These are phyloP conservation scores for Maudiozyma humilis DNA, from an alignment of 1,139 yeast species.

Conservation along the genomic window DNA sequence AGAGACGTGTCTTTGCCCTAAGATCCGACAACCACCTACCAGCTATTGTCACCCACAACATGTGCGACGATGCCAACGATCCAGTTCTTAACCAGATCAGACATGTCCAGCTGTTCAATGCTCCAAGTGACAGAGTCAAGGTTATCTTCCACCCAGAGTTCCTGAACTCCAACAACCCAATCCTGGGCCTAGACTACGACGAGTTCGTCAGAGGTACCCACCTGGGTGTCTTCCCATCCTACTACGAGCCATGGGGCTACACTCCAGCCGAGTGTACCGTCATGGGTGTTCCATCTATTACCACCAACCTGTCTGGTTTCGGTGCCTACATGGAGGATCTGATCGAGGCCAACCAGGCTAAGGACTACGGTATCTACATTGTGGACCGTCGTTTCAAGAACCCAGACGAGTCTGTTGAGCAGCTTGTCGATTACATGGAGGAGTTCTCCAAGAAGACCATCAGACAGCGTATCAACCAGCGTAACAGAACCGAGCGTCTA, in stretches of 20 bases:
- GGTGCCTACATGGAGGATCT: conserved; percentile 98
- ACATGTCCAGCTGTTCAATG: conserved; percentile 82
- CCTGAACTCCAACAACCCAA: conserved; percentile 89
- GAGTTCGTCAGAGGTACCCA: conserved; percentile 98
- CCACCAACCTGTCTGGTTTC: conserved; percentile 92
- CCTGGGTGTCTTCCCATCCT: conserved; percentile 95
- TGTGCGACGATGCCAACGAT: conserved; percentile 85
- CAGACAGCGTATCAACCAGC: conserved; percentile 95
- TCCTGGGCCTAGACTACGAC: conserved; percentile 86
- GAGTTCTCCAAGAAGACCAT: conserved; percentile 83
- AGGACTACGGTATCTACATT: conserved; percentile 93
- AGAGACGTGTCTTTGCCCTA: conserved; percentile 88
- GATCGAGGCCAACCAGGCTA: conserved; percentile 69
- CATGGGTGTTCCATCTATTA: conserved; percentile 98
- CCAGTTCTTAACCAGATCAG: conserved; percentile 90
- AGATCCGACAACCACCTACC: conserved; percentile 74
- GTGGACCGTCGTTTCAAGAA: conserved; percentile 92
- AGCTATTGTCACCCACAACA: conserved; percentile 96
- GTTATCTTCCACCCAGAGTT: conserved; percentile 97
- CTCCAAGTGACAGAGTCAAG: conserved; percentile 85
- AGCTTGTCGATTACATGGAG: conserved; percentile 81
- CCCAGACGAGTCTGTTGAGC: conserved; percentile 90
- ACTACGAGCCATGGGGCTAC: conserved; percentile 99
- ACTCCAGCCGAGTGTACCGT: conserved; percentile 99
- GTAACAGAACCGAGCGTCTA: conserved; percentile 92